phyloP scores from a whole-genome alignment of 345 rosid genomes.

The Gossypium raimondii region DNA sequence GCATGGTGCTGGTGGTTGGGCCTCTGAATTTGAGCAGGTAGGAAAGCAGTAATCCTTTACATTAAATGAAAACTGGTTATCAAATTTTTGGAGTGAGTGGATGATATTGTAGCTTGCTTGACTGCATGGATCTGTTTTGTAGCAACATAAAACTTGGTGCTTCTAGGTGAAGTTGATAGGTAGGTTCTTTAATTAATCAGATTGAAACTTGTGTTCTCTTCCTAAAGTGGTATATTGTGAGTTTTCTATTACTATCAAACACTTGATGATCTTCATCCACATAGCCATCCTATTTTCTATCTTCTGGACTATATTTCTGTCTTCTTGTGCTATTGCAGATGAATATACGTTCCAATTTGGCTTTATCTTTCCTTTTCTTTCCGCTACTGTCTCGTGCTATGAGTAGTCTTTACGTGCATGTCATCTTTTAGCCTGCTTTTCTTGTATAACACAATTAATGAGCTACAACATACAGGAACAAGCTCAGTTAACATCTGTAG shows the following conservation, averaged over 20 bases:
- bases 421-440: background rate
- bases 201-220: background rate
- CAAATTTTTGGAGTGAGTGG: background rate
- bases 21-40: slow-evolving; percentile 94
- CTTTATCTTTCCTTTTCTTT: slow-evolving; percentile 1
- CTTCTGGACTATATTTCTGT: background rate
- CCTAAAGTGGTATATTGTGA: background rate
- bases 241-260: background rate
- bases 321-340: background rate
- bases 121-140: background rate
- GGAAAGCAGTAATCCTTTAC: slow-evolving; percentile 10
- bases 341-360: background rate
- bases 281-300: background rate
- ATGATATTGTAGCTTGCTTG: background rate
- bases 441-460: background rate
- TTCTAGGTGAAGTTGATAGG: background rate
- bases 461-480: slow-evolving; percentile 48
- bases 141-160: background rate
- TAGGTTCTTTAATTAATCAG: background rate
- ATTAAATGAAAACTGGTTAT: background rate
- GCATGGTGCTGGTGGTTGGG: slow-evolving; percentile 94
- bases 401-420: background rate
- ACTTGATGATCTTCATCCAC: background rate
- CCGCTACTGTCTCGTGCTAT: background rate
- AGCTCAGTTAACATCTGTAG: slow-evolving; percentile 52